A percentile compares a stretch with the other conserved stretches of the same genome.
phyloP scores from a whole-genome alignment of 129 eudicot genomes.

The Tagetes erecta region DNA sequence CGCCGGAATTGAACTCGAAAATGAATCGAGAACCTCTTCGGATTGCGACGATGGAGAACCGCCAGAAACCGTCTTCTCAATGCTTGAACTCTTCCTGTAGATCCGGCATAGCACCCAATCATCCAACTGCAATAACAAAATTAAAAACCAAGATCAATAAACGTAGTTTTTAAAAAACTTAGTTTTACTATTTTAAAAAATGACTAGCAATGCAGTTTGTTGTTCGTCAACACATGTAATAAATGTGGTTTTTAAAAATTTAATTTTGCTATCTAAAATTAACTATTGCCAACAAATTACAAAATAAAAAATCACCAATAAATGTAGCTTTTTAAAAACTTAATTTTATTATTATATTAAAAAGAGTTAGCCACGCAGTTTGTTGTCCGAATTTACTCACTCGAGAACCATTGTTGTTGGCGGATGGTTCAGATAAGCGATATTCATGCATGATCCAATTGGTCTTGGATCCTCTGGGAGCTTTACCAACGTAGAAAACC shows the following conservation, averaged over 20 bases:
- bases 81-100: conserved; percentile 79
- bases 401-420: conserved; percentile 46
- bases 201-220: too few relatives aligned
- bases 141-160: neutral
- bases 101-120: conserved; percentile 96
- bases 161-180: too few relatives aligned
- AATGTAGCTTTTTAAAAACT: too few relatives aligned
- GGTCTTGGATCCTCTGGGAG: conserved; percentile 90
- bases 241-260: too few relatives aligned
- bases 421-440: conserved; percentile 58
- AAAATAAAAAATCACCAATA: too few relatives aligned
- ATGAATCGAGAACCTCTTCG: conserved; percentile 58
- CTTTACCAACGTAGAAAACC: conserved; percentile 89
- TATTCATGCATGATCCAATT: conserved; percentile 99
- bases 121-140: conserved; percentile 54
- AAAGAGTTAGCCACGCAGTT: too few relatives aligned
- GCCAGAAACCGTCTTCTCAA: conserved; percentile 42
- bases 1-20: conserved; percentile 57
- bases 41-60: conserved; percentile 57
- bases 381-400: conserved; percentile 28
- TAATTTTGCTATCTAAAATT: too few relatives aligned
- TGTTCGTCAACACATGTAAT: too few relatives aligned
- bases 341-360: too few relatives aligned
- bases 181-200: too few relatives aligned
- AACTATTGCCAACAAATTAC: too few relatives aligned